Percentiles rank a stretch among this genome's conserved stretches.
phyloP scores from a whole-genome alignment of 257 asterid species.

The Solanum clarkiae region DNA sequence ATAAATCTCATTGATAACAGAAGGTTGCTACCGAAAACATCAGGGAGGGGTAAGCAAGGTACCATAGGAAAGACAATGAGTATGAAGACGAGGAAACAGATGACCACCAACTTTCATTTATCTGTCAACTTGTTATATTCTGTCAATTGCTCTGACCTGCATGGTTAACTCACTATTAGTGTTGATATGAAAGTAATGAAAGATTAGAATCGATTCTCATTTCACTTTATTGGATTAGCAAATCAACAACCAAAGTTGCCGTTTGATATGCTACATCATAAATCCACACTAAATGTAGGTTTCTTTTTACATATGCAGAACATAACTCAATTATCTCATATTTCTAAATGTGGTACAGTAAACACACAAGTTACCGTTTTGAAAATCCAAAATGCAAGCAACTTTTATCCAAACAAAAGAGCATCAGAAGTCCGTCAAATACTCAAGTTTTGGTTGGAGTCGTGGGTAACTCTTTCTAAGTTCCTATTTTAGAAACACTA shows the following conservation, averaged over 20 bases:
- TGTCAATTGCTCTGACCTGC: slow-evolving; percentile 49
- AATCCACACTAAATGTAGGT: neutral
- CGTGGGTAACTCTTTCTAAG: neutral
- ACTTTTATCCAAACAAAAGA: neutral
- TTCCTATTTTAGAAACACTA: neutral
- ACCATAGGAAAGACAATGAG: neutral
- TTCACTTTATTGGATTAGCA: neutral
- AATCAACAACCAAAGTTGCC: neutral
- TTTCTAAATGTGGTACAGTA: neutral
- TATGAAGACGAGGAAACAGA: neutral
- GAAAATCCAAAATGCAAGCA: neutral
- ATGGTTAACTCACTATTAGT: slow-evolving; percentile 2
- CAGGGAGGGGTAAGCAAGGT: neutral
- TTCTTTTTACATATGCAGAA: neutral
- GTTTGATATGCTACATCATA: neutral
- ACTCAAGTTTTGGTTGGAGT: neutral
- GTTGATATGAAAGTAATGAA: neutral
- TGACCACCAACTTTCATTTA: slow-evolving; percentile 17
- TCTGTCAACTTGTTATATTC: slow-evolving; percentile 25
- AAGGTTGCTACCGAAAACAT: neutral
- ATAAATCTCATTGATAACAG: neutral
- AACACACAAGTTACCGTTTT: neutral
- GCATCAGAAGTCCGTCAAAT: neutral
- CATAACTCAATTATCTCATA: neutral
- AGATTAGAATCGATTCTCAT: neutral